Conservation (phyloP, 805 yeast genomes). For the Priceomyces castillae region DNA sequence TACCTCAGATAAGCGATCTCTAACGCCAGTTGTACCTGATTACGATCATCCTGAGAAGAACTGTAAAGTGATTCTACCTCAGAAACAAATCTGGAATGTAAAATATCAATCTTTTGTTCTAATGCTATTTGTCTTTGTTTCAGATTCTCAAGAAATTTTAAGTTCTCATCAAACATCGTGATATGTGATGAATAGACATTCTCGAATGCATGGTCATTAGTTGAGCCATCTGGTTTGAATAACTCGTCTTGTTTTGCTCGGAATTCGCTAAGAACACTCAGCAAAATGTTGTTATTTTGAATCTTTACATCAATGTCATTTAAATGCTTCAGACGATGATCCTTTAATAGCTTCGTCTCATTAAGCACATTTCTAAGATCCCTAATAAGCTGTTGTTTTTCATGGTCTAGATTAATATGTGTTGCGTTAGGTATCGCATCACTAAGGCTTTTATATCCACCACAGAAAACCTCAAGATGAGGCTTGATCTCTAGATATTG, state of each 20-base stretch:
- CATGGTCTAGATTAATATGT: conserved; percentile 33
- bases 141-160: conserved; percentile 43
- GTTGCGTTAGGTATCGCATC: conserved; percentile 40
- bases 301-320: conserved; percentile 44
- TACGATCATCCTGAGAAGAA: conserved; percentile 36
- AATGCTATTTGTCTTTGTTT: conserved; percentile 31
- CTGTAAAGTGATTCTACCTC: conserved; percentile 14
- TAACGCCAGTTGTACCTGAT: conserved; percentile 48
- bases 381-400: conserved; percentile 25
- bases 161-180: conserved; percentile 47
- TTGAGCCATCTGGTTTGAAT: conserved; percentile 14
- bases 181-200: conserved; percentile 41
- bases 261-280: conserved; percentile 50
- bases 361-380: conserved; percentile 35
- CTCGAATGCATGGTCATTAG: conserved; percentile 34
- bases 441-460: conserved; percentile 33
- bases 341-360: conserved; percentile 28
- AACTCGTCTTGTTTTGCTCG: conserved; percentile 21
- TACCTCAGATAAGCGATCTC: conserved; percentile 51
- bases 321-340: conserved; percentile 38
- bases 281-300: conserved; percentile 47
- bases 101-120: conserved; percentile 34
- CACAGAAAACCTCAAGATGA: conserved; percentile 42
- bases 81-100: conserved; percentile 29
- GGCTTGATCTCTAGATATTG: conserved; percentile 50